These are phyloP conservation scores for Yamadazyma sp. DNA, from an alignment of 805 yeast genomes.

Conservation along the genomic window DNA sequence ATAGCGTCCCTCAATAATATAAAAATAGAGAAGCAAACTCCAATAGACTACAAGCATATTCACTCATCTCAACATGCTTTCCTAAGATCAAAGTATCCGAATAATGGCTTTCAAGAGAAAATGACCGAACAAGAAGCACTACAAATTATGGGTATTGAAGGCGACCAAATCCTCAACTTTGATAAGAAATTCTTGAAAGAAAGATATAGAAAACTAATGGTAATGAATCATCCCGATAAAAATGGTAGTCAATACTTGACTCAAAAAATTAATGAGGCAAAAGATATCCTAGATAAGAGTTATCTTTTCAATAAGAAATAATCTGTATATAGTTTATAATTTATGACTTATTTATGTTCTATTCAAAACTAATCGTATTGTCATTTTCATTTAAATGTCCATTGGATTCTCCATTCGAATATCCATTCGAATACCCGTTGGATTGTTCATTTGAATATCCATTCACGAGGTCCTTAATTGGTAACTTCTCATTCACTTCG, in stretches of 20 bases:
- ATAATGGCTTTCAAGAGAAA: constrained; percentile 29
- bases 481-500: no score
- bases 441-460: no score
- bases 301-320: constrained; percentile 24
- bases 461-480: no score
- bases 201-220: constrained; percentile 37
- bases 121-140: constrained; percentile 46
- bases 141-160: constrained; percentile 38
- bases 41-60: constrained; percentile 6
- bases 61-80: constrained; percentile 10
- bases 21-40: constrained; percentile 11
- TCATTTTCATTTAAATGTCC: no score
- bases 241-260: constrained; percentile 38
- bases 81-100: constrained; percentile 25
- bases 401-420: no score
- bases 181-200: constrained; percentile 30
- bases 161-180: constrained; percentile 37
- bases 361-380: no score
- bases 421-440: no score
- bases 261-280: constrained; percentile 44
- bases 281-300: constrained; percentile 38
- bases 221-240: constrained; percentile 42
- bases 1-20: constrained; percentile 34
- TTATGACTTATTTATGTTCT: neutral
- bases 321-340: neutral